Percentiles rank a stretch among this genome's conserved stretches.
Conservation (phyloP, 768 basidiomycete genomes). For the Lenzites betulinus region DNA sequence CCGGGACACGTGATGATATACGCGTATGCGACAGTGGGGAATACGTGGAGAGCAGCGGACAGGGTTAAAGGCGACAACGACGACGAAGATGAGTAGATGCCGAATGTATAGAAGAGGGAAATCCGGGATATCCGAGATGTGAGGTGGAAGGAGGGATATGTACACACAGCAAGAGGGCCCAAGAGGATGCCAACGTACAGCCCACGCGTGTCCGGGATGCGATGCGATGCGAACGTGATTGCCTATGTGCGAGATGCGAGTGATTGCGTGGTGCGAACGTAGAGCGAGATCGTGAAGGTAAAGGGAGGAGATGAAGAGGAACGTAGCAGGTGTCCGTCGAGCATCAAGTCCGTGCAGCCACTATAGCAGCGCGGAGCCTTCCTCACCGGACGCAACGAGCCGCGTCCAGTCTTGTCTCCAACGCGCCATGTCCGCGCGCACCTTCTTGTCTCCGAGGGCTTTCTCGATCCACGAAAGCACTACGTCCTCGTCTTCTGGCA, state of each 20-base stretch:
- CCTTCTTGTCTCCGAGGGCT: constrained; percentile 58
- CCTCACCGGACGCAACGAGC: constrained; percentile 66
- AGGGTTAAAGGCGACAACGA: background rate
- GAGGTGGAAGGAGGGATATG: constrained; percentile 9
- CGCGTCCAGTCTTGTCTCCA: constrained; percentile 85
- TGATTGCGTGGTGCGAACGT: background rate
- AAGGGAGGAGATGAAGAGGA: background rate
- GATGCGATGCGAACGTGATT: constrained; percentile 11
- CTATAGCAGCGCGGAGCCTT: constrained; percentile 61
- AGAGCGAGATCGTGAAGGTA: background rate
- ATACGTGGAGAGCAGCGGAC: constrained; percentile 8
- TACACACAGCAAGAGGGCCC: constrained; percentile 17
- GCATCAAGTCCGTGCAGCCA: constrained; percentile 10
- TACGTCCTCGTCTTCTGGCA: constrained; percentile 86
- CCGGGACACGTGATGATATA: constrained; percentile 12
- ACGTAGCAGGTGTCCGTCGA: constrained; percentile 8
- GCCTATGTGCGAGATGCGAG: background rate
- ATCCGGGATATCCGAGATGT: constrained; percentile 5
- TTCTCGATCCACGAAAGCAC: constrained; percentile 81
- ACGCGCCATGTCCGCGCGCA: constrained; percentile 63
- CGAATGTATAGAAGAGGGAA: constrained; percentile 2
- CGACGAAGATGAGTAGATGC: constrained; percentile 10
- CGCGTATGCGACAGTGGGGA: constrained; percentile 2
- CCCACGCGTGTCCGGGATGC: constrained; percentile 6
- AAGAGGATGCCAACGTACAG: constrained; percentile 10